Base-by-base conservation (phyloP, 2,329 filamentous ascomycete species). In the Sclerotinia borealis region DNA sequence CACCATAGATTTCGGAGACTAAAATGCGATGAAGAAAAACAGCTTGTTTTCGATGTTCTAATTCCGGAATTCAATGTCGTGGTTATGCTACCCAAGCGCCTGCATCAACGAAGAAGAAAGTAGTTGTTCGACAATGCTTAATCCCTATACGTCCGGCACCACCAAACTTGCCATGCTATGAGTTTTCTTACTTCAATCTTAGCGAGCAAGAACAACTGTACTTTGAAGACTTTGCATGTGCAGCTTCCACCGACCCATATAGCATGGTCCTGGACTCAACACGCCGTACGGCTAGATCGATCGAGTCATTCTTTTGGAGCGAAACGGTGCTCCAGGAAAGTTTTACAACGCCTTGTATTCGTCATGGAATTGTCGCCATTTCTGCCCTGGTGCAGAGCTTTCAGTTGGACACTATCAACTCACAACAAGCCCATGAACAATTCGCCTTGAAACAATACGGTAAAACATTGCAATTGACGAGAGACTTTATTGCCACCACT, bases 281-380 rank as follows among this genome's bases (percentile, higher is more conserved):
- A 25, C 56, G 37, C 22, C 61, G 52, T 34, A 59, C 41, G 36
- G 36, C 50, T 29, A 36, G 51, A 45, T 39, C 37, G 3, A 49
- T 54, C 6, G 83, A 88, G 70, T 81, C 80, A 27, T 77, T 80
- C 4, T 89, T 89, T 70, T 71, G 69, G 69, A 65, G 65, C 17
- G 59, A 62, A 39, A 50, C 65, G 13, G 68, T 68, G 5, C 51
- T 71, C 4, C 65, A 66, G 56, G 66, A 68, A 50, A 68, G 67
- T 29, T 37, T 63, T 48, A 54, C 45, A 2, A 65, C 64, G 7
- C 56, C 65, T 22, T 69, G 67, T 41, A 59, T 72, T n/a, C 66
- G 69, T 25, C 67, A 72, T 65, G 70, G 61, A n/a, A 62, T 71
- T n/a, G 64, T 72, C 2, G 70, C 70, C 17, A 66, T 71, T 31